A percentile compares a stretch with the other conserved stretches of the same genome.
phyloP scores from a whole-genome alignment of 306 rosid genomes.

The Dryas drummondii region DNA sequence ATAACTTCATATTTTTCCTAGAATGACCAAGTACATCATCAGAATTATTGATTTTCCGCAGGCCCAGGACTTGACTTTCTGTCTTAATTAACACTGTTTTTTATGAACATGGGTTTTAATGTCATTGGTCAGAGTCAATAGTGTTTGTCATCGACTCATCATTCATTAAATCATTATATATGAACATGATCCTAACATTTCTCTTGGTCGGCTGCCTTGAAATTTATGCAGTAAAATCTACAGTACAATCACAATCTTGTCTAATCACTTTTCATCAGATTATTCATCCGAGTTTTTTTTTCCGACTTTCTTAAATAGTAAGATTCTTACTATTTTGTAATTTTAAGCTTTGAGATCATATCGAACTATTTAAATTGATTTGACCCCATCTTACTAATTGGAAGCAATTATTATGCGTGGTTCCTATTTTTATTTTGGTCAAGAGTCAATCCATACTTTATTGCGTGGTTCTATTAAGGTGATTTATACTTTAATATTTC shows the following conservation, averaged over 20 bases:
- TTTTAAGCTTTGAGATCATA: too few relatives aligned
- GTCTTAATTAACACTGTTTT: neutral
- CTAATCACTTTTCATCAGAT: too few relatives aligned
- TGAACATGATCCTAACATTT: neutral
- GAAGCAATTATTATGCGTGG: too few relatives aligned
- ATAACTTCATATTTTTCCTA: neutral
- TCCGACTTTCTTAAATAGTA: too few relatives aligned
- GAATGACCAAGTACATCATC: neutral
- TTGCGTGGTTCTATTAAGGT: too few relatives aligned
- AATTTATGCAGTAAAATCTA: neutral
- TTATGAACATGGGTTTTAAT: neutral
- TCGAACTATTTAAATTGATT: too few relatives aligned
- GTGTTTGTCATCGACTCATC: neutral
- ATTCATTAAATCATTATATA: neutral
- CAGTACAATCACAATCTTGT: neutral
- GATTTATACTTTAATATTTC: too few relatives aligned
- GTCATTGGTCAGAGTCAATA: neutral
- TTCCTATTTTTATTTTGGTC: too few relatives aligned
- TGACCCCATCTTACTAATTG: too few relatives aligned
- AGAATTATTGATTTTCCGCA: neutral
- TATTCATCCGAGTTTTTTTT: too few relatives aligned
- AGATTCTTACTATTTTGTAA: too few relatives aligned
- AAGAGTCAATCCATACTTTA: too few relatives aligned
- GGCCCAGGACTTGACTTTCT: neutral
- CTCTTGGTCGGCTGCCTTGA: neutral